phyloP scores from a whole-genome alignment of 345 rosid species.

The Eucalyptus globulus region DNA sequence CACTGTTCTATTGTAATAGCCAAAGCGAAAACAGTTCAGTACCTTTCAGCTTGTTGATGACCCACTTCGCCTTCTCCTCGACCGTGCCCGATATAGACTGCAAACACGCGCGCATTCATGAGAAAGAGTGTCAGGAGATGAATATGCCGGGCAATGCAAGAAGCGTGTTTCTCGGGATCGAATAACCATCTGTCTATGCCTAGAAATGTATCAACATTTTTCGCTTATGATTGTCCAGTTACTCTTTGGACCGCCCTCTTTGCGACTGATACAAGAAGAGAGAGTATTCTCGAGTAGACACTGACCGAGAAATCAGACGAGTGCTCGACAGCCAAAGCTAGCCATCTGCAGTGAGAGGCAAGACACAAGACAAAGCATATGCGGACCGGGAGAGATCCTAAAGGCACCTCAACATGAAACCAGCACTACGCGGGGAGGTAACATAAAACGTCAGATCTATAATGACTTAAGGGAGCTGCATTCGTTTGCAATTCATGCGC shows the following conservation, averaged over 20 bases:
- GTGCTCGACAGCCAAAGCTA: background rate
- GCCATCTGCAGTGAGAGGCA: background rate
- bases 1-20: background rate
- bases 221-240: background rate
- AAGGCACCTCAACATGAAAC: background rate
- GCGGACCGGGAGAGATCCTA: background rate
- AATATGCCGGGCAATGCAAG: background rate
- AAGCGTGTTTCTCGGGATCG: background rate
- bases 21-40: background rate
- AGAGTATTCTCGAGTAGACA: background rate
- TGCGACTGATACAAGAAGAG: background rate
- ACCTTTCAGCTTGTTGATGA: slow-evolving; percentile 25
- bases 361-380: background rate
- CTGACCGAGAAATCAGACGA: background rate
- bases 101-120: background rate
- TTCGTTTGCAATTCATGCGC: background rate
- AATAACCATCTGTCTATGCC: background rate
- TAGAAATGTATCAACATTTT: background rate
- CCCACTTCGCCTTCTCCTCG: slow-evolving; percentile 18
- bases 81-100: slow-evolving; percentile 9
- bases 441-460: background rate
- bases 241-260: background rate
- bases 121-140: background rate
- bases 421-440: background rate
- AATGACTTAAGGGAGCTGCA: background rate